A percentile compares a stretch with the other conserved stretches of the same genome.
Evolutionary conservation across 805 yeast genomes (phyloP).

Genomic region (Candida ascalaphidarum): DNA sequence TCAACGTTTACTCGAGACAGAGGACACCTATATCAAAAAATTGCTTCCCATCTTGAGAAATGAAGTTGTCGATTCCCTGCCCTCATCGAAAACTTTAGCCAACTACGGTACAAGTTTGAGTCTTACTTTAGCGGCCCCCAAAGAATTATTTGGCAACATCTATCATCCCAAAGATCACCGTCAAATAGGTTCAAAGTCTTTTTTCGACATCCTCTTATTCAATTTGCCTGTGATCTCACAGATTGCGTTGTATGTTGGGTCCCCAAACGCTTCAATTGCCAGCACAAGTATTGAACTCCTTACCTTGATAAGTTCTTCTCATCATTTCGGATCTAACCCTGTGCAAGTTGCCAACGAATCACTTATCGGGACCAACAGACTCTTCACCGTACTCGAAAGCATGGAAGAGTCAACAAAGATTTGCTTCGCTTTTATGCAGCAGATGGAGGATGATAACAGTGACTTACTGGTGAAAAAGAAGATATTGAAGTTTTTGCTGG

Average conservation of each 20-base stretch:
- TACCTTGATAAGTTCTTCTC: conserved; percentile 36
- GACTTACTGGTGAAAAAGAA: conserved; percentile 38
- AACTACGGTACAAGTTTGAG: conserved; percentile 19
- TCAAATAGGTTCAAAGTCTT: conserved; percentile 53
- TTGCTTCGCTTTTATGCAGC: conserved; percentile 63
- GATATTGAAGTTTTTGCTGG: conserved; percentile 49
- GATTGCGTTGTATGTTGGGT: conserved; percentile 66
- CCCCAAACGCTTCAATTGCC: conserved; percentile 43
- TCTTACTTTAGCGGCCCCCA: conserved; percentile 13
- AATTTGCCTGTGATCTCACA: conserved; percentile 68
- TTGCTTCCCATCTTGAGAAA: conserved; percentile 42
- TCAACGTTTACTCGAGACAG: conserved; percentile 38
- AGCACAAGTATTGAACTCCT: conserved; percentile 46
- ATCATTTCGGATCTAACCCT: too few relatives aligned
- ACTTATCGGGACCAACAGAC: conserved; percentile 44
- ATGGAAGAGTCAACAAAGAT: conserved; percentile 74
- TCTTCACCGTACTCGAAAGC: conserved; percentile 64
- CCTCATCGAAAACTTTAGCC: too few relatives aligned
- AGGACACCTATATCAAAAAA: conserved; percentile 51
- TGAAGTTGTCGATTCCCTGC: conserved; percentile 10
- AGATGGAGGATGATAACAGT: conserved; percentile 33
- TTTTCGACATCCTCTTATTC: conserved; percentile 64
- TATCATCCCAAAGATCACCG: conserved; percentile 39
- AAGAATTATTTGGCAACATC: conserved; percentile 17
- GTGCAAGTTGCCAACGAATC: conserved; percentile 13